These are phyloP conservation scores for Mucor irregularis DNA, from an alignment of 371 early-diverging fungal genomes.

Conservation along the genomic window DNA sequence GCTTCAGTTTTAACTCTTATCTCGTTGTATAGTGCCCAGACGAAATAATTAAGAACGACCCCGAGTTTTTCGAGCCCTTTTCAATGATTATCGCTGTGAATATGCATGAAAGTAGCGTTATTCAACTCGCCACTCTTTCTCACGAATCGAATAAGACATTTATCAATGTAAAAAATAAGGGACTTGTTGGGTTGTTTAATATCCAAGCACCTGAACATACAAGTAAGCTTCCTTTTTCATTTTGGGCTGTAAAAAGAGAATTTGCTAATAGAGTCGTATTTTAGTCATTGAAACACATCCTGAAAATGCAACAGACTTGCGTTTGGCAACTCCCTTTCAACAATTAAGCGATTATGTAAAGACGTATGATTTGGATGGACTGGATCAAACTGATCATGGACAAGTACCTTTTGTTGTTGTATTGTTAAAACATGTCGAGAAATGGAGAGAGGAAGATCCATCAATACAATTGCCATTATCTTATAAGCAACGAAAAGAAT, in stretches of 20 bases:
- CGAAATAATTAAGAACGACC: slow-evolving; percentile 50
- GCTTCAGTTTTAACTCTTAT: background rate
- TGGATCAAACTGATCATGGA: slow-evolving; percentile 71
- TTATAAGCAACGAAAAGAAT: slow-evolving; percentile 63
- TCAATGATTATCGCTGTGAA: slow-evolving; percentile 75
- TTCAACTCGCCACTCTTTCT: slow-evolving; percentile 62
- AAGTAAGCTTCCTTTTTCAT: slow-evolving; percentile 36
- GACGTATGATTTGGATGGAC: slow-evolving; percentile 61
- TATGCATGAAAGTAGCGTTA: slow-evolving; percentile 54
- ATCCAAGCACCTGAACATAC: slow-evolving; percentile 76
- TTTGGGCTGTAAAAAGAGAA: background rate
- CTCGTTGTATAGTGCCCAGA: slow-evolving; percentile 20
- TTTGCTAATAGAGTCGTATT: background rate
- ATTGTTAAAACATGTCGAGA: slow-evolving; percentile 69
- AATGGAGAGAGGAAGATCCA: slow-evolving; percentile 62
- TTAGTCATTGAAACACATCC: slow-evolving; percentile 91
- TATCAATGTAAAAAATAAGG: slow-evolving; percentile 69
- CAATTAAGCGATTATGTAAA: slow-evolving; percentile 63
- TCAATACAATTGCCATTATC: slow-evolving; percentile 55
- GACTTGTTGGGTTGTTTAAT: slow-evolving; percentile 74
- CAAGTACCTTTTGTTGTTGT: slow-evolving; percentile 88
- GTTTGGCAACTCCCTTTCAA: slow-evolving; percentile 81
- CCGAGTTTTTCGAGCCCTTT: slow-evolving; percentile 69
- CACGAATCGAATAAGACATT: slow-evolving; percentile 62
- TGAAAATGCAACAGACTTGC: slow-evolving; percentile 75